These are phyloP conservation scores for Calycina herbarum DNA, from an alignment of 2,329 filamentous ascomycete species.

Conservation along the genomic window DNA sequence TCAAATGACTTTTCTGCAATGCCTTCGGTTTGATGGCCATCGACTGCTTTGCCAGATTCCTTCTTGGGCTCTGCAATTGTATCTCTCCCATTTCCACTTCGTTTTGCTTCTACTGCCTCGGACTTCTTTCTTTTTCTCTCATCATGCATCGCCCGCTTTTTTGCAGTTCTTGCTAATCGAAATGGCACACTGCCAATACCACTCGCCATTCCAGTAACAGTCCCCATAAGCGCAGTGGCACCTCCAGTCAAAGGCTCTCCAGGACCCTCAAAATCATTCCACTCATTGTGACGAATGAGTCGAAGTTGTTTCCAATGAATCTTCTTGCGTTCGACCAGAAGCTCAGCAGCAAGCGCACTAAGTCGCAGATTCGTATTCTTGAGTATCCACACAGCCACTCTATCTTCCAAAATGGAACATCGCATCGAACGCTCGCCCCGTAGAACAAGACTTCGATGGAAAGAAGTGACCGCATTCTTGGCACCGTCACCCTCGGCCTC, in stretches of 20 bases:
- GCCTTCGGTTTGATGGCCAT: conserved; percentile 7
- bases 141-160: conserved; percentile 52
- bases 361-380: conserved; percentile 61
- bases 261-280: conserved; percentile 76
- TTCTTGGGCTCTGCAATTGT: neutral
- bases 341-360: conserved; percentile 63
- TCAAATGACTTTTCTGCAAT: neutral
- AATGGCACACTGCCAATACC: conserved; percentile 66
- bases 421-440: conserved; percentile 56
- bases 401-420: conserved; percentile 64
- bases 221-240: conserved; percentile 60
- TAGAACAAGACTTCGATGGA: conserved; percentile 61
- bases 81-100: conserved; percentile 9
- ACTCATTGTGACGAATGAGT: conserved; percentile 66
- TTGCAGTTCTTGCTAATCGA: conserved; percentile 57
- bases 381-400: conserved; percentile 65
- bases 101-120: conserved; percentile 19
- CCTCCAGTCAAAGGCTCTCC: conserved; percentile 71
- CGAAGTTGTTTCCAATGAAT: conserved; percentile 63
- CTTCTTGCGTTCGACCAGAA: conserved; percentile 61
- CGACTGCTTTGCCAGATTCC: conserved; percentile 6
- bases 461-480: conserved; percentile 65
- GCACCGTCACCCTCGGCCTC: conserved; percentile 65
- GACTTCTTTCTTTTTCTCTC: conserved; percentile 41
- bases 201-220: conserved; percentile 57